These are phyloP conservation scores for Leccinum aurantiacum DNA, from an alignment of 768 basidiomycete genomes.

Conservation along the genomic window DNA sequence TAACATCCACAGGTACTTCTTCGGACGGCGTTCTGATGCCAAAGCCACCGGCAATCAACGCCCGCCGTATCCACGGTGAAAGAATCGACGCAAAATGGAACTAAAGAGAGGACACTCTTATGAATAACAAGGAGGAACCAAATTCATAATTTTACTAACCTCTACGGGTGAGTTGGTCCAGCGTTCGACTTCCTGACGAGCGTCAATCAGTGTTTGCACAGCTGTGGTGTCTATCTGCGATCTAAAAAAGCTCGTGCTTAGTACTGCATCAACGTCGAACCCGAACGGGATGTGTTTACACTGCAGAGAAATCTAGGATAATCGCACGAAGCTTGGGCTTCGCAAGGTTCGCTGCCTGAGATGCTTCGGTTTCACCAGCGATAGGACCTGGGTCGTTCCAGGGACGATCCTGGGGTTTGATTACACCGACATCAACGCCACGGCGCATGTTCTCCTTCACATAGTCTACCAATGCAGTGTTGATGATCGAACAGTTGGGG, in stretches of 20 bases:
- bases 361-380: not conserved
- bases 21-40: not conserved
- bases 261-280: not conserved
- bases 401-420: not conserved
- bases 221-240: not conserved
- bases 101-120: not conserved
- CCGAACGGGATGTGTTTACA: not conserved
- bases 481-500: not conserved
- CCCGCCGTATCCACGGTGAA: not conserved
- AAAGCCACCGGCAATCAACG: not conserved
- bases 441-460: not conserved
- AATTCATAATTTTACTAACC: not conserved
- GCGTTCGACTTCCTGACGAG: not conserved
- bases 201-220: not conserved
- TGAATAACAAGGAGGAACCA: not conserved
- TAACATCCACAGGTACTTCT: not conserved
- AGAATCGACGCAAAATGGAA: not conserved
- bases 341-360: not conserved
- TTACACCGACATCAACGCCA: not conserved
- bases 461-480: not conserved
- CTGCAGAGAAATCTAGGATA: not conserved
- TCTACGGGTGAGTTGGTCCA: not conserved
- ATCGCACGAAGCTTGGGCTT: not conserved
- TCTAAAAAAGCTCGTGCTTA: not conserved
- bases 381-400: not conserved